These are phyloP conservation scores for Henckelia pumila DNA, from an alignment of 257 asterid genomes.

Conservation along the genomic window DNA sequence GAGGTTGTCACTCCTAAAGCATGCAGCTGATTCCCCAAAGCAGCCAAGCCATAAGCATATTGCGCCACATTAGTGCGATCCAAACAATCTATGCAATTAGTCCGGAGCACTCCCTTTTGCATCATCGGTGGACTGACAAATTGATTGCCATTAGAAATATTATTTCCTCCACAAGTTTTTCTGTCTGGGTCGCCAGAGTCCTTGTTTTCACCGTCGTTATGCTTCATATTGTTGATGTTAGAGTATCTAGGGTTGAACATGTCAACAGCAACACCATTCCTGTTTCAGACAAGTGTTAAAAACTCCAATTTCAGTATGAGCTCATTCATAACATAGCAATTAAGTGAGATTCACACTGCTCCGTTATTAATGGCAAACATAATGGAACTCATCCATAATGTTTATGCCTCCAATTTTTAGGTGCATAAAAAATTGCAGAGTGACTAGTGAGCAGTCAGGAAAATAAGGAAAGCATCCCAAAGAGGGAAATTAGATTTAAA, in stretches of 20 bases:
- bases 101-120: conserved; percentile 92
- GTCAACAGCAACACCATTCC: conserved; percentile 48
- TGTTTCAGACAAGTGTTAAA: conserved; percentile 34
- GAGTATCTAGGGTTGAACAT: conserved; percentile 34
- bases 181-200: conserved; percentile 49
- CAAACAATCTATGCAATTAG: conserved; percentile 97
- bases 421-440: background rate
- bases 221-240: conserved; percentile 44
- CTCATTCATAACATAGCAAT: conserved; percentile 2
- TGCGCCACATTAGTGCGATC: conserved; percentile 99
- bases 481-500: conserved; percentile 6
- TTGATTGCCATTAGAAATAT: conserved; percentile 38
- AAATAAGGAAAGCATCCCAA: background rate
- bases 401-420: background rate
- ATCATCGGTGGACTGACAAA: conserved; percentile 51
- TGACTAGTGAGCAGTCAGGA: conserved; percentile 1
- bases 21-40: conserved; percentile 81
- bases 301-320: conserved; percentile 16
- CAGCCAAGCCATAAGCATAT: conserved; percentile 94
- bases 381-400: conserved; percentile 7
- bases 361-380: conserved; percentile 10
- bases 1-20: conserved; percentile 67
- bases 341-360: background rate
- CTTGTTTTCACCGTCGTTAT: conserved; percentile 42
- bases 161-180: conserved; percentile 38